Percentiles rank a stretch among this genome's conserved stretches.
phyloP scores from a whole-genome alignment of 805 yeast species.

The Alloascoidea africana region DNA sequence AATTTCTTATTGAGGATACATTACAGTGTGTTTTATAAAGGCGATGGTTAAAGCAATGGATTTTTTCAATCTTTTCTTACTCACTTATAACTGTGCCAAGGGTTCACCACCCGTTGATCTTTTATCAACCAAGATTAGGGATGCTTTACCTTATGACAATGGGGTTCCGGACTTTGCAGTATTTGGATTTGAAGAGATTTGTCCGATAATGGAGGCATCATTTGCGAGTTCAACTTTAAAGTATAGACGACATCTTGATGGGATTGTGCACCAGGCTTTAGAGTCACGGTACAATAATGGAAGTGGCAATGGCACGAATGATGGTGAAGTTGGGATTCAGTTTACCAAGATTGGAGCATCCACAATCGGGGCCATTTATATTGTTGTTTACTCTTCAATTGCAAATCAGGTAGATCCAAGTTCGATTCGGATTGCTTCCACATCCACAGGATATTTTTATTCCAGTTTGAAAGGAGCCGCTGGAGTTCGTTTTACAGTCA shows the following conservation, averaged over 20 bases:
- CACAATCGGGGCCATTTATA: conserved; percentile 15
- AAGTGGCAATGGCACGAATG: too few relatives aligned
- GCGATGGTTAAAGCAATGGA: too few relatives aligned
- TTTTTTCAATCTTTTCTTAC: conserved; percentile 8
- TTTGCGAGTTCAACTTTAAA: conserved; percentile 8
- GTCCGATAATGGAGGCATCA: conserved; percentile 18
- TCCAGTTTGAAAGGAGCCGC: conserved; percentile 68
- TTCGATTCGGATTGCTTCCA: conserved; percentile 8
- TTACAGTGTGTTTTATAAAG: too few relatives aligned
- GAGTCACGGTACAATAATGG: not conserved
- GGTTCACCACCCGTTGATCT: conserved; percentile 5
- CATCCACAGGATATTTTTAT: conserved; percentile 32
- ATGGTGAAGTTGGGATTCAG: too few relatives aligned
- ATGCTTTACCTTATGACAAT: conserved; percentile 2
- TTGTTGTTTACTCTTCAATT: conserved; percentile 20
- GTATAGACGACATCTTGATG: not conserved
- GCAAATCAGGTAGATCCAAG: conserved; percentile 27
- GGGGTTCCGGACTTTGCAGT: conserved; percentile 14
- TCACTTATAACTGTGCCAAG: conserved; percentile 16
- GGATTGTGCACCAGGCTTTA: not conserved
- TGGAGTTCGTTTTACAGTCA: conserved; percentile 34
- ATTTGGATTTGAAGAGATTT: conserved; percentile 19
- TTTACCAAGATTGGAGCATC: not conserved
- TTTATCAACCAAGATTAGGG: not conserved
- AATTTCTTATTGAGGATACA: too few relatives aligned